These are phyloP conservation scores for Pythium rishiriense DNA, from an alignment of 352 stramenopile genomes.

Conservation along the genomic window DNA sequence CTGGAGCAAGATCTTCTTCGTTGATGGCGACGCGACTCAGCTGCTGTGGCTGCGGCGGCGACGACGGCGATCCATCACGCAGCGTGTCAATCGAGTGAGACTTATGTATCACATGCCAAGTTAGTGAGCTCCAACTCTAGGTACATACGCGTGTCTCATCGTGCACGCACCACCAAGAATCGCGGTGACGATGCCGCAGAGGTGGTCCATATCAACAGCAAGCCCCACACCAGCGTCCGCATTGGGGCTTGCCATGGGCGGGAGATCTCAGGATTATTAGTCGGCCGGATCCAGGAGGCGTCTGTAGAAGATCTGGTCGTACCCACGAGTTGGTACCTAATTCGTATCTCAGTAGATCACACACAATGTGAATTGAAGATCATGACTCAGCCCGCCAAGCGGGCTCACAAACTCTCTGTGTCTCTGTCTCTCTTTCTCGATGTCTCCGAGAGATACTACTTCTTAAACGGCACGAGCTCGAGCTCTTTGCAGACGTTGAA, in stretches of 20 bases:
- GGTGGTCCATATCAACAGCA: no score
- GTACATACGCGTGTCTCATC: no score
- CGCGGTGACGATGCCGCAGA: no score
- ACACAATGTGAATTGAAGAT: neutral
- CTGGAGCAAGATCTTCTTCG: neutral
- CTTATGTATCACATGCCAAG: no score
- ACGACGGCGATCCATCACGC: neutral
- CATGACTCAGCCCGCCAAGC: no score
- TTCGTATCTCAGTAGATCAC: neutral
- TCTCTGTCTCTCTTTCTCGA: neutral
- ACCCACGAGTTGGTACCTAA: constrained; percentile 7
- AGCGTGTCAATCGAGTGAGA: constrained; percentile 1
- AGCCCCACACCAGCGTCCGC: neutral
- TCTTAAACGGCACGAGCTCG: constrained; percentile 62
- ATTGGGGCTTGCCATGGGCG: no score
- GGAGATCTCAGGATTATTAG: no score
- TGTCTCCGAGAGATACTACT: constrained; percentile 9
- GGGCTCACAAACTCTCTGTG: no score
- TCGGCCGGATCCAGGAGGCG: no score
- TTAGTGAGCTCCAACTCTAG: no score
- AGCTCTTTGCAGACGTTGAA: constrained; percentile 76
- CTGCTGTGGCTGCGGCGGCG: neutral
- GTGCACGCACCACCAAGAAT: constrained; percentile 1
- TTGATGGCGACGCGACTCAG: neutral
- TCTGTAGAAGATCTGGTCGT: constrained; percentile 15